Base-by-base conservation (phyloP, 2,329 filamentous ascomycete genomes). In the Fusarium sublunatum region DNA sequence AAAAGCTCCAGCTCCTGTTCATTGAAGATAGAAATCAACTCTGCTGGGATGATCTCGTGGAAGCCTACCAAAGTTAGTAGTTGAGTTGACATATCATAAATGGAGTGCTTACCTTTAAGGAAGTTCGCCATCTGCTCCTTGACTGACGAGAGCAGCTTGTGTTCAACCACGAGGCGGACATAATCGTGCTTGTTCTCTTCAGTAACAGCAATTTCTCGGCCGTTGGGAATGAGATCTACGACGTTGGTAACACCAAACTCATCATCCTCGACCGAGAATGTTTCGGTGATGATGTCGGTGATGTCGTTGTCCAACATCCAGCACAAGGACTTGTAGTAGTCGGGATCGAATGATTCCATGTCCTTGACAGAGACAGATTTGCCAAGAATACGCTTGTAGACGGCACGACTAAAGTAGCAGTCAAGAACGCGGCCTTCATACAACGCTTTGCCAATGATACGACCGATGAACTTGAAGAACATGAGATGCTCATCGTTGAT, bases 301-400 rank as follows among this genome's bases (percentile, higher is more conserved):
- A 99, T 99, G 74, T 99, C 94, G 72, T 99, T 98, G 74, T 97
- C 92, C 55, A 98, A 83, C 88, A 99, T 98, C 96, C 96, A 99
- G 59, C 95, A 88, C 22, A 99, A 85, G 12, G 94, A 98, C 77
- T 98, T 99, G 86, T 98, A 97, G 81, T 99, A 99, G 72, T 99
- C 94, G 4, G 96, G 89, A 75, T 99, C 95, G 61, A 99, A 91
- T 22, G 93, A 97, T 77, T 99, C 95, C 93, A 99, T 98, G 72
- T 99, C 95, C 81, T 99, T 99, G 77, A 99, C 91, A 8, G 93
- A 97, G 36, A 98, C 94, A 4, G 92, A 88, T 76, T 96, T 96
- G 74, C 95, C 92, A 26, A 99, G 86, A 65, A 99, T 97, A 68
- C 92, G 91, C 82, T 98, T 98, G 84, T 99, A 99, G 47, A 99